Conservation (phyloP, 2,329 filamentous ascomycete species). For the Grosmannia serpens region DNA sequence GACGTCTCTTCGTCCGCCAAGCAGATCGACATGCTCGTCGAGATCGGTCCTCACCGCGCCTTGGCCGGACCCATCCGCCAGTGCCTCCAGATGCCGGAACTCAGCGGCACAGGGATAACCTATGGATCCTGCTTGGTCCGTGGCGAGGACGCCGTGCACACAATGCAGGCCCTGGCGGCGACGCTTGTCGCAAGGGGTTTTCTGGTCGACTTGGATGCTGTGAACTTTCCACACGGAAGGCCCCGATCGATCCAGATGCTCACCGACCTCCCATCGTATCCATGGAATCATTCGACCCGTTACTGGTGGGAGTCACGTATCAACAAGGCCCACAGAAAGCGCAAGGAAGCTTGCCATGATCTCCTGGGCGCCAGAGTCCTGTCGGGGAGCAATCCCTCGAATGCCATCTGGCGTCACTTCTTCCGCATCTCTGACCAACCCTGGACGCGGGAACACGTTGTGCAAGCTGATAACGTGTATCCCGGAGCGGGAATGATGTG, state of each 20-base stretch:
- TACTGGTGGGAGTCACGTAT: slow-evolving; percentile 32
- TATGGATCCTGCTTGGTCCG: slow-evolving; percentile 7
- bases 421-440: slow-evolving; percentile 20
- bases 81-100: slow-evolving; percentile 10
- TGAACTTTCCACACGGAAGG: slow-evolving; percentile 6
- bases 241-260: slow-evolving; percentile 15
- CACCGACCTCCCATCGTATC: slow-evolving; percentile 31
- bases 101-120: not conserved
- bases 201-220: slow-evolving; percentile 4
- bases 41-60: slow-evolving; percentile 17
- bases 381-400: slow-evolving; percentile 9
- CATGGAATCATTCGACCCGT: slow-evolving; percentile 29
- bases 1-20: not conserved
- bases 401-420: slow-evolving; percentile 18
- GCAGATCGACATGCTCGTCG: slow-evolving; percentile 13
- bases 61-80: slow-evolving; percentile 15
- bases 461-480: slow-evolving; percentile 21
- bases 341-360: slow-evolving; percentile 22
- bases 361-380: slow-evolving; percentile 22
- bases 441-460: slow-evolving; percentile 21
- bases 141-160: slow-evolving; percentile 10
- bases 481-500: slow-evolving; percentile 25
- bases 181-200: slow-evolving; percentile 7
- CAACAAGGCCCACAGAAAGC: slow-evolving; percentile 17
- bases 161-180: slow-evolving; percentile 9